Evolutionary conservation across 495 filamentous ascomycete species (phyloP), one percentile per base, ranked within the genome.

Genomic region (Cairneyella variabilis): DNA sequence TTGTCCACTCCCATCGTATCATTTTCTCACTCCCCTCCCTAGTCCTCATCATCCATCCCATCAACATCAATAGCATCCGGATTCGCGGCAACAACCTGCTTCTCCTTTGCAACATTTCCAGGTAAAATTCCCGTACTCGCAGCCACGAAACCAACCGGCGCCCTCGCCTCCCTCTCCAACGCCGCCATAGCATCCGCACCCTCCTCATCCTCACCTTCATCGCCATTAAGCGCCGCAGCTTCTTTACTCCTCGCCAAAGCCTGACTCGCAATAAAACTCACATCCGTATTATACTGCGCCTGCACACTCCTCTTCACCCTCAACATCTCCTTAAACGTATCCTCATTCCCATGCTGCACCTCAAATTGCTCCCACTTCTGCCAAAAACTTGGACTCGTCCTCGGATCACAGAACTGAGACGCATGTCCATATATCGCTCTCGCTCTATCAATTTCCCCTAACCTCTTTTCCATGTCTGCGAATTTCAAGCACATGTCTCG

Each of bases 261-360:
- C 66, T 99, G 95, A 2, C 90, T 93, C 2, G 95, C 95, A 67
- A 98, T 97, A 64, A 96, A 97, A 65, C 89, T 96, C 75, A 99
- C 92, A 66, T 99, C 95, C 27, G 95, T 99, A 61, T 96, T 96
- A 74, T 91, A 97, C 74, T 96, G 88, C 45, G 93, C 91, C 69
- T 96, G 91, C 4, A 97, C 93, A 73, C 91, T 96, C 63, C 93
- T 75, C 79, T 96, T 99, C 75, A 97, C 89, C 21, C 92, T 85
- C 37, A 97, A 76, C 93, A 99, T 99, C 68, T 97, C 93, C 74
- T 96, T 97, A 76, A 93, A 99, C 7, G 93, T 99, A 67, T 99
- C 93, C 64, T 99, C 95, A 69, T 99, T 99, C 48, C 93, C 93
- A 66, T 97, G 93, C 66, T 91, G 83, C 2, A 97, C 90, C 69